phyloP scores from a whole-genome alignment of 1,139 yeast genomes.

The Fermentozyma sake region DNA sequence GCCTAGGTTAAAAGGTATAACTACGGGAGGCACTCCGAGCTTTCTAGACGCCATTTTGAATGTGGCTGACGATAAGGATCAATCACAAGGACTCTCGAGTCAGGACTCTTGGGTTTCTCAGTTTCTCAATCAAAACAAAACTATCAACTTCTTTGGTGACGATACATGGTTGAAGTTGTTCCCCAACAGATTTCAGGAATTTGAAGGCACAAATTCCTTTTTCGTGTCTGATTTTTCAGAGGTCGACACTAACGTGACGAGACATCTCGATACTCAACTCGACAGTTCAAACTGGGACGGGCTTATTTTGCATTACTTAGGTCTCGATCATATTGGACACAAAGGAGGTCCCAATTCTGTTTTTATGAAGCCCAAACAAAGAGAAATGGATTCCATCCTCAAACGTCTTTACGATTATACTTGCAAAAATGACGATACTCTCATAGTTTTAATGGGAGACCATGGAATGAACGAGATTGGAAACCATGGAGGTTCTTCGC shows the following conservation, averaged over 20 bases:
- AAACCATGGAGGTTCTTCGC: slow-evolving; percentile 92
- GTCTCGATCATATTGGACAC: slow-evolving; percentile 96
- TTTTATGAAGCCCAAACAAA: slow-evolving; percentile 76
- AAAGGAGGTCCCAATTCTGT: slow-evolving; percentile 85
- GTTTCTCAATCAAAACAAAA: slow-evolving; percentile 39
- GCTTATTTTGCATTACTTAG: slow-evolving; percentile 82
- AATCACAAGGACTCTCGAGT: slow-evolving; percentile 64
- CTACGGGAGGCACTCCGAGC: slow-evolving; percentile 78
- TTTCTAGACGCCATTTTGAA: slow-evolving; percentile 85
- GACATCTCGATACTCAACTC: slow-evolving; percentile 67
- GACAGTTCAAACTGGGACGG: slow-evolving; percentile 64
- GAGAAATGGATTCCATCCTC: slow-evolving; percentile 77
- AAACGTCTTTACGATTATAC: slow-evolving; percentile 44
- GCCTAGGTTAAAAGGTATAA: slow-evolving; percentile 74
- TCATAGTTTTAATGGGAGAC: slow-evolving; percentile 82
- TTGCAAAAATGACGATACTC: slow-evolving; percentile 40
- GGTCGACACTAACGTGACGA: slow-evolving; percentile 88
- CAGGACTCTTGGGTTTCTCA: slow-evolving; percentile 91
- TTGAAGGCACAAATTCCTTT: slow-evolving; percentile 90
- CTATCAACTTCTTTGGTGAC: slow-evolving; percentile 85
- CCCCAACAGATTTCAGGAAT: slow-evolving; percentile 49
- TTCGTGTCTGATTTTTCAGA: slow-evolving; percentile 93
- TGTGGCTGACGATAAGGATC: slow-evolving; percentile 82
- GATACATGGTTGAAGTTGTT: slow-evolving; percentile 95
- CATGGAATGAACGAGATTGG: slow-evolving; percentile 96